Evolutionary conservation across 108 stramenopile species (phyloP), one percentile per base, ranked within the genome.

Genomic region (Skeletonema tropicum): DNA sequence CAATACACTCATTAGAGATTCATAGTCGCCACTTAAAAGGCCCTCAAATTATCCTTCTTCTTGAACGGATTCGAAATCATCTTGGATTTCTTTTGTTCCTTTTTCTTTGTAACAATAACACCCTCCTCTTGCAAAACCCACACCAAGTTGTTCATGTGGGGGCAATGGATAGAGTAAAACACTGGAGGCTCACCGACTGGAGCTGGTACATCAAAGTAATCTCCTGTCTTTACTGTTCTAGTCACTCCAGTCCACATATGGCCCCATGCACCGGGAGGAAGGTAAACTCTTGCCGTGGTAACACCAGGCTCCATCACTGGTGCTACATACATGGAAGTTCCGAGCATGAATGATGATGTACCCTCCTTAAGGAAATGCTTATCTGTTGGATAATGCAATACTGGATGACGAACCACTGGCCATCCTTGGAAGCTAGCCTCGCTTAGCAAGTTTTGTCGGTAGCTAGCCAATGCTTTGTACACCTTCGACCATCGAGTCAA

Each of bases 321-420:
- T 32, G 65, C 76, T 57, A 82, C 59, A 23, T 68, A 82, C 14
- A 82, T 8, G 55, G 39, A 61, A 39, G 73, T 68, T n/a, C 81
- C 81, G 62, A 82, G 35, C 81, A 82, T 82, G 57, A 82, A 82
- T 5, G 81, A 17, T 31, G 73, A 60, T 1, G 33, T 33, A 62
- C 32, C 23, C 15, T 31, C 38, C 45, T 59, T 64, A 12, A 58
- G 36, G 55, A 82, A 82, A 19, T 82, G 31, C 41, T 36, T 32
- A 82, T 82, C 76, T 29, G 25, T 48, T 14, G 85, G 82, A 77
- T 74, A 86, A 59, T 86, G 83, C 39, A 84, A 39, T 25, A 85
- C 46, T 26, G 82, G 76, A 81, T 82, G 86, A 8, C 86, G 64
- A 64, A 84, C 82, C n/a, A 86, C 70, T 14, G 86, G 86, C 38